Percentiles rank a stretch among this genome's conserved stretches.
Evolutionary conservation across 805 yeast species (phyloP).

Genomic region (Barnettozyma sp.): DNA sequence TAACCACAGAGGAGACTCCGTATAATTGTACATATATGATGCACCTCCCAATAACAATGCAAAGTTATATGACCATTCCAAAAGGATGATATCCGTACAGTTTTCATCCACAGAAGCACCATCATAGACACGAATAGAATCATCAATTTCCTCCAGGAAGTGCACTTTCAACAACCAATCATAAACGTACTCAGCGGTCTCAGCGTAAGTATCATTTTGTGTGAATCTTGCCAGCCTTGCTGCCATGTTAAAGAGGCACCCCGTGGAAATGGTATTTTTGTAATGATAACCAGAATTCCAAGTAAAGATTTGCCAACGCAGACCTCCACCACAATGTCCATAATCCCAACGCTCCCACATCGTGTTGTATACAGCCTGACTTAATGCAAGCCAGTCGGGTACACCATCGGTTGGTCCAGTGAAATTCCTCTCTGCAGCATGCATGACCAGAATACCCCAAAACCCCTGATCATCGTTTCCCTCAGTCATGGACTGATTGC

Average conservation of each 20-base stretch:
- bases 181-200: constrained; percentile 48
- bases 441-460: constrained; percentile 62
- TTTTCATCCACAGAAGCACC: constrained; percentile 48
- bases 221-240: constrained; percentile 60
- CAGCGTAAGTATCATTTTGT: constrained; percentile 46
- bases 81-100: constrained; percentile 41
- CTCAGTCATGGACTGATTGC: constrained; percentile 55
- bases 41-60: constrained; percentile 61
- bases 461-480: constrained; percentile 72
- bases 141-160: constrained; percentile 31
- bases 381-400: constrained; percentile 50
- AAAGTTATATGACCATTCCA: constrained; percentile 65
- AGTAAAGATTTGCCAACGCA: constrained; percentile 67
- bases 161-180: constrained; percentile 52
- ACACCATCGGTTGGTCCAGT: constrained; percentile 36
- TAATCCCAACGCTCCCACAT: constrained; percentile 59
- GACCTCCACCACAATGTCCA: constrained; percentile 51
- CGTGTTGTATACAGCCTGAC: constrained; percentile 58
- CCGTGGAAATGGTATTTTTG: constrained; percentile 58
- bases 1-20: constrained; percentile 46
- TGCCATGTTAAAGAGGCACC: constrained; percentile 54
- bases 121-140: constrained; percentile 40
- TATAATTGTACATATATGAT: constrained; percentile 61
- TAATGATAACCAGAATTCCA: constrained; percentile 66
- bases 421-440: constrained; percentile 55